Base-by-base conservation (phyloP, 1,139 yeast species). In the Saccharomyces uvarum region DNA sequence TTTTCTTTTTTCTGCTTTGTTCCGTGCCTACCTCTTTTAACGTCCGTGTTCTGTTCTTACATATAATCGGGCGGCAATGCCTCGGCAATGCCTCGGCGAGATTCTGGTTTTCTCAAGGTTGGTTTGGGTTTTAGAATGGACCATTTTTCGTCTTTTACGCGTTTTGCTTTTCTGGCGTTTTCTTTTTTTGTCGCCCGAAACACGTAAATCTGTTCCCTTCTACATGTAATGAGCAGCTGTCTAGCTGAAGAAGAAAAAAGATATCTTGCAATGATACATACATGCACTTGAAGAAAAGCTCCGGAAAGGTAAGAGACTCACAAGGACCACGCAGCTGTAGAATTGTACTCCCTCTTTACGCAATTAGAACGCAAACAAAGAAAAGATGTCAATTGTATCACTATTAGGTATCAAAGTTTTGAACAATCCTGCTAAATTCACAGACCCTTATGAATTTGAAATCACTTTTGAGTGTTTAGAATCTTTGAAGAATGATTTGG, bases 401-500 rank as follows among this genome's bases (percentile, higher is more conserved):
- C 76, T 93, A 57, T 76, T 93, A 55, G 97, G 97, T 56, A 90
- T 93, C 58, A 88, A 88, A 65, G 97, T 93, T 41, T 79, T 93
- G 57, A 93, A 89, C 70, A 95, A 95, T 65, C 99, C 99, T 1
- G 98, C 98, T 13, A 84, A 86, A 62, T 95, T 93, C 75, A 79
- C 88, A 6, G 97, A 88, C 63, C 89, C 97, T 1, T 95, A 93
- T 65, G 95, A 93, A 70, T 91, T 93, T 67, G 98, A 95, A 71
- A 93, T 93, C 71, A 93, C 99, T 0, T 93, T 93, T 68, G 99
- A 93, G 71, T 93, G 99, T 70, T 76, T 93, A 52, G 99, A 93
- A 70, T 91, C 96, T 1, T 76, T 93, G 61, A 88, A 87, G 67
- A 95, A 91, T 55, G 98, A 93, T 70, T 77, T 93, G 58, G 99